Evolutionary conservation across 139 green algal genomes (phyloP).

Genomic region (Desmodesmus armatus): DNA sequence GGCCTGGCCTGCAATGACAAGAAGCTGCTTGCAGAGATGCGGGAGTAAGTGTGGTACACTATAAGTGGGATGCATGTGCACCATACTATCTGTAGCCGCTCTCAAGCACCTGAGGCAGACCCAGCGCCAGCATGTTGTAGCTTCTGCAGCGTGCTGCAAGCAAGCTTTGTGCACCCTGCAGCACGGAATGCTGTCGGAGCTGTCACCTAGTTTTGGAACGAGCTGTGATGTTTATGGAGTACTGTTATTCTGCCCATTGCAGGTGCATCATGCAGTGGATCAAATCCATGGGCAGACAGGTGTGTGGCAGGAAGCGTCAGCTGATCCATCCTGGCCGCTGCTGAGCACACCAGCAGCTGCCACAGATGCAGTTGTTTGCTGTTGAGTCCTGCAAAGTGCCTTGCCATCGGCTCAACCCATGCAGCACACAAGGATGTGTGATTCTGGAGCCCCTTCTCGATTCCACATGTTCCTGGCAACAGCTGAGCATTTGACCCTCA

Average conservation of each 20-base stretch:
- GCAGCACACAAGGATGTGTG: too few species aligned
- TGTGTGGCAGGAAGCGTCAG: too few species aligned
- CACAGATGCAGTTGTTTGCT: too few species aligned
- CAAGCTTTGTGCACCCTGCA: background rate
- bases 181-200: background rate
- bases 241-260: background rate
- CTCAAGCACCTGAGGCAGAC: too few species aligned
- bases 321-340: constrained; percentile 52
- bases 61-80: background rate
- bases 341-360: background rate
- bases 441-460: too few species aligned
- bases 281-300: constrained; percentile 74
- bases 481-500: too few species aligned
- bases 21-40: constrained; percentile 75
- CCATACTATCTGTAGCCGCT: background rate
- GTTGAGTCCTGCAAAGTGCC: too few species aligned
- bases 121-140: too few species aligned
- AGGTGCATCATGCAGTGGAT: constrained; percentile 81
- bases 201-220: too few species aligned
- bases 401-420: too few species aligned
- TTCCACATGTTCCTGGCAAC: too few species aligned
- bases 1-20: constrained; percentile 73
- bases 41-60: constrained; percentile 49
- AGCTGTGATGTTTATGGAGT: too few species aligned
- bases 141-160: background rate